Base-by-base conservation (phyloP, 306 rosid genomes). In the Fragaria iinumae region DNA sequence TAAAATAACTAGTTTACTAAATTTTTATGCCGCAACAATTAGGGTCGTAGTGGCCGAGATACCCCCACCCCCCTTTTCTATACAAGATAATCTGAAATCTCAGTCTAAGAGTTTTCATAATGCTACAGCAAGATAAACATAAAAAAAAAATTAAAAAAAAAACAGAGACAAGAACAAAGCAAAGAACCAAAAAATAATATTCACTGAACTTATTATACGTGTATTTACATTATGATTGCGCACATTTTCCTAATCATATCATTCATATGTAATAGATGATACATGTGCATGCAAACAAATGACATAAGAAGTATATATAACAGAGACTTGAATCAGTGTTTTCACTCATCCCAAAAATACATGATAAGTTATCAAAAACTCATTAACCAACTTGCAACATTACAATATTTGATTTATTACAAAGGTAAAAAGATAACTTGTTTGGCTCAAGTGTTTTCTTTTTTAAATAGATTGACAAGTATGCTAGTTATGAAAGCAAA, bases 171-270 rank as follows among this genome's bases (percentile, higher is more conserved):
- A 53, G 3, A 53, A 20, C 3, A 8, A 41, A 47, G 16, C 16
- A 47, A 11, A 47, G 16, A 47, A 3, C 3, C 13, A 47, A 12
- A 47, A 0, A 12, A 9, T 0, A 8, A 10, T 43, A 44, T 11
- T 72, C 10, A 53, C 21, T 55, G 29, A 55, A 38, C 50, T 72
- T 53, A 72, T 18, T 11, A 36, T 36, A 34, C 1, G 38, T 72
- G 25, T 8, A 50, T 39, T 38, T n/a, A 55, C 67, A 55, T 72
- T 71, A 25, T 55, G 66, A 38, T 38, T 50, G 13, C 21, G 50
- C 76, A 72, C 66, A 72, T n/a, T 55, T 53, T 55, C 36, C 66
- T 38, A 53, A 27, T 12, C 36, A 53, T 43, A 8, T 43, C 47
- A 43, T 43, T 43, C 10, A 43, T 53, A 34, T 63, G 50, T 72